Evolutionary conservation across 1,284 basidiomycete genomes (phyloP).

Genomic region (Leccinum fallax): DNA sequence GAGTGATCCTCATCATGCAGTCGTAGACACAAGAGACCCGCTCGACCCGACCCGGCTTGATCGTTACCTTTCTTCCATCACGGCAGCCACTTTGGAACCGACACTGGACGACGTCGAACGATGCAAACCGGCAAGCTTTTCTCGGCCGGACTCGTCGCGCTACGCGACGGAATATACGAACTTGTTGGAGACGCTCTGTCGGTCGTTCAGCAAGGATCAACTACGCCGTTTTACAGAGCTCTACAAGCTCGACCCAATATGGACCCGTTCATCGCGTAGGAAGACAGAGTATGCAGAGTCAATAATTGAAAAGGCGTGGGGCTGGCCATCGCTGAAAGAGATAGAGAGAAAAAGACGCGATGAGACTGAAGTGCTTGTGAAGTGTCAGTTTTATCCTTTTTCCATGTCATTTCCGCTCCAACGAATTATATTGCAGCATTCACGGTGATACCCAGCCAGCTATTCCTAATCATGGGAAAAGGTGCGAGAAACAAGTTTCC

Average conservation of each 20-base stretch:
- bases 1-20: conserved; percentile 4
- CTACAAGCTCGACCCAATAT: conserved; percentile 44
- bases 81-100: conserved; percentile 45
- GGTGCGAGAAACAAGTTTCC: conserved; percentile 42
- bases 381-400: conserved; percentile 44
- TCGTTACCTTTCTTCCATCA: conserved; percentile 55
- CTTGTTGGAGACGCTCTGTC: conserved; percentile 52
- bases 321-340: conserved; percentile 61
- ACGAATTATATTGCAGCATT: conserved; percentile 45
- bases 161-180: conserved; percentile 58
- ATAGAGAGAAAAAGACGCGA: conserved; percentile 54
- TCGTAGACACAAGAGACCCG: conserved; percentile 23
- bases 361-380: conserved; percentile 50
- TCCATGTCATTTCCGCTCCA: conserved; percentile 5
- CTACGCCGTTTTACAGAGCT: conserved; percentile 54
- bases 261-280: conserved; percentile 33
- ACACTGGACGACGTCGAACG: conserved; percentile 59
- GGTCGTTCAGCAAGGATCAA: conserved; percentile 67
- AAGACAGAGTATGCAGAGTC: conserved; percentile 55
- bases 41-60: conserved; percentile 50
- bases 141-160: conserved; percentile 40
- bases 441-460: conserved; percentile 54
- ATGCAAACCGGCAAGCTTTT: conserved; percentile 45
- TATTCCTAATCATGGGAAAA: conserved; percentile 74
- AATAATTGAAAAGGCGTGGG: conserved; percentile 67